A percentile compares a stretch with the other conserved stretches of the same genome.
These are phyloP conservation scores for Tieghemiomyces parasiticus DNA, from an alignment of 192 early-diverging fungal species.

Conservation along the genomic window DNA sequence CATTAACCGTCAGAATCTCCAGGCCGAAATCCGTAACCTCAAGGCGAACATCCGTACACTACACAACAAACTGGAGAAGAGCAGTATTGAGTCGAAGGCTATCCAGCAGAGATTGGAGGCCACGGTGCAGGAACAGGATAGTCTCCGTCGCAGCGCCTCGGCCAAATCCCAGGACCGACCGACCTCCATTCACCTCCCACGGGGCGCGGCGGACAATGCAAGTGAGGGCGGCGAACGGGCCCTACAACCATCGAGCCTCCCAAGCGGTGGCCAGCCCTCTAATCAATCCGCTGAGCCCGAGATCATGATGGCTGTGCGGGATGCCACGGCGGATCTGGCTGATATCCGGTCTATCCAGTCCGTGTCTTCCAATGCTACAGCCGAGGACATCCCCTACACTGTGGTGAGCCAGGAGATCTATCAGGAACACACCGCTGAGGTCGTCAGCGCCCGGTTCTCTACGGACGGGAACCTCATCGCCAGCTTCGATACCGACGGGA, in stretches of 20 bases:
- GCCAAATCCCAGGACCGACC: too few species aligned
- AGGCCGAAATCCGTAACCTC: conserved; percentile 9
- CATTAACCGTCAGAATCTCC: neutral
- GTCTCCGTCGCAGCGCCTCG: too few species aligned
- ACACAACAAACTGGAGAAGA: neutral
- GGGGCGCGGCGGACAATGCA: too few species aligned
- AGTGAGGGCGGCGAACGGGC: too few species aligned
- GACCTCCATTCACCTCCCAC: too few species aligned
- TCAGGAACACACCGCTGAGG: conserved; percentile 39
- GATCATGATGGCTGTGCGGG: too few species aligned
- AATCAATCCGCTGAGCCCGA: too few species aligned
- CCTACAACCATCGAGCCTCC: too few species aligned
- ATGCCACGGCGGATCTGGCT: neutral
- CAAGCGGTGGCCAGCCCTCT: too few species aligned
- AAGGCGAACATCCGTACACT: neutral
- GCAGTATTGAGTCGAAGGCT: neutral
- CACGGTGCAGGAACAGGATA: too few species aligned
- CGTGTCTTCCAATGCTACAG: neutral
- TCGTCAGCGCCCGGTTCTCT: conserved; percentile 38
- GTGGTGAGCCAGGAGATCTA: conserved; percentile 26
- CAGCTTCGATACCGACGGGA: conserved; percentile 45
- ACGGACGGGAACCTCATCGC: conserved; percentile 36
- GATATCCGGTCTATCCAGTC: conserved; percentile 1
- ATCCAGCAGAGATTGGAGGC: conserved; percentile 3
- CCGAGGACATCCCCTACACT: conserved; percentile 3